A percentile compares a stretch with the other conserved stretches of the same genome.
These are phyloP conservation scores for Ephemerocybe angulata DNA, from an alignment of 768 basidiomycete species.

Conservation along the genomic window DNA sequence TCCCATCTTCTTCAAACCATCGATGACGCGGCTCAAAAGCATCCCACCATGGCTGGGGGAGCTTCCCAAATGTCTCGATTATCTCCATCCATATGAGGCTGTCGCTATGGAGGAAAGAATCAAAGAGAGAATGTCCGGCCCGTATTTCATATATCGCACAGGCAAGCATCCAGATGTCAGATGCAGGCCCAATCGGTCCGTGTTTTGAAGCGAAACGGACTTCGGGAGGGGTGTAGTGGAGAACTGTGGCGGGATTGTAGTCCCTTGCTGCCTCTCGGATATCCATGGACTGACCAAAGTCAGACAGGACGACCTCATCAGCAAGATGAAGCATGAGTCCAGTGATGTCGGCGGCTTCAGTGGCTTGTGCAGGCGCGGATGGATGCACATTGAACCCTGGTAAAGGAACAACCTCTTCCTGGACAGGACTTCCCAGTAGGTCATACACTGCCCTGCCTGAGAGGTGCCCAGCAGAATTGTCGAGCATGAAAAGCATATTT, in stretches of 20 bases:
- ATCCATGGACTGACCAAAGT: conserved; percentile 37
- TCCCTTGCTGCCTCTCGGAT: conserved; percentile 18
- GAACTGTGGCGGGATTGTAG: conserved; percentile 29
- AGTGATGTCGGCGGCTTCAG: conserved; percentile 22
- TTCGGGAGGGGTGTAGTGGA: conserved; percentile 35
- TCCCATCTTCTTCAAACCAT: conserved; percentile 43
- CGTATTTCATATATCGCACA: conserved; percentile 43
- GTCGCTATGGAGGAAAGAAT: conserved; percentile 30
- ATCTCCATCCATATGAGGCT: conserved; percentile 29
- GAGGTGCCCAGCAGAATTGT: conserved; percentile 23
- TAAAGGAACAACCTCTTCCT: conserved; percentile 24
- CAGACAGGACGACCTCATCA: conserved; percentile 29
- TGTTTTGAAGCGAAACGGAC: conserved; percentile 36
- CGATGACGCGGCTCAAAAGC: conserved; percentile 23
- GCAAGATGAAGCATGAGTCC: conserved; percentile 19
- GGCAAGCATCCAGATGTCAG: conserved; percentile 41
- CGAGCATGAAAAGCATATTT: conserved; percentile 33
- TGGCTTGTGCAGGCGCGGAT: conserved; percentile 27
- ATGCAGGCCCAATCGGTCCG: conserved; percentile 15
- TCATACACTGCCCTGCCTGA: conserved; percentile 32
- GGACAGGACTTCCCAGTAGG: conserved; percentile 29
- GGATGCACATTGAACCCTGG: conserved; percentile 17
- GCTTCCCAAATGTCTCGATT: conserved; percentile 34
- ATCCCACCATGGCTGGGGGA: conserved; percentile 42
- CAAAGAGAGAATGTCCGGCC: conserved; percentile 39